Base-by-base conservation (phyloP, 1,284 basidiomycete species). In the Wallemia hederae region DNA sequence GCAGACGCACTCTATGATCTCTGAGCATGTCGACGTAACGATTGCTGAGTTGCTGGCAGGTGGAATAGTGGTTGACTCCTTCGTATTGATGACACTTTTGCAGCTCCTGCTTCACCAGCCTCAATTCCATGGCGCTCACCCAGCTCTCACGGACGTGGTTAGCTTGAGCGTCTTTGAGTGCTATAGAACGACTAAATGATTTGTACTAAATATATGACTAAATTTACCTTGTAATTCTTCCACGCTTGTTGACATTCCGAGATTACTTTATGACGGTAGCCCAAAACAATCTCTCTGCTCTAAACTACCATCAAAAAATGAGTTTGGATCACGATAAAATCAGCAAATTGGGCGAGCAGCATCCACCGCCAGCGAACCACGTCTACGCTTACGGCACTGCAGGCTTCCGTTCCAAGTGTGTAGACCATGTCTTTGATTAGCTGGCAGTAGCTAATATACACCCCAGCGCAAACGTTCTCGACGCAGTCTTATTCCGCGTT, bases 111-210 rank as follows among this genome's bases (percentile, higher is more conserved):
- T 82, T 80, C 60, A 96, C 87, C 62, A 98, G 76, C 59, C 87
- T 80, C 25, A 82, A 81, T 72, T 97, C 88, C 89, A 97, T 94
- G 26, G 85, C 81, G 67, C 81, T 83, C 57, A 97, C 77, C 92
- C 92, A 98, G 61, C 84, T 83, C 73, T 94, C 88, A 62, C 87
- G 82, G 67, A 97, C 76, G 71, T 80, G 77, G 58, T 80, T 75
- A 63, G 92, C 88, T 59, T 85, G 82, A 65, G 78, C 77, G 60
- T 69, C 69, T 64, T 72, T 67, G 62, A 70, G 70, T 62, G 71
- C 75, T 76, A 68, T 29, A 11, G 19, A 33, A 33, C 9, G 19
- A n/a, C 22, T 49, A n/a, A 49, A n/a, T 7, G n/a, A 17, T 9
- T 15, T 49, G 22, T 49, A n/a, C 22, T 15, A 49, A n/a, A 11